These are phyloP conservation scores for Myochromella boudieri DNA, from an alignment of 768 basidiomycete species.

Conservation along the genomic window DNA sequence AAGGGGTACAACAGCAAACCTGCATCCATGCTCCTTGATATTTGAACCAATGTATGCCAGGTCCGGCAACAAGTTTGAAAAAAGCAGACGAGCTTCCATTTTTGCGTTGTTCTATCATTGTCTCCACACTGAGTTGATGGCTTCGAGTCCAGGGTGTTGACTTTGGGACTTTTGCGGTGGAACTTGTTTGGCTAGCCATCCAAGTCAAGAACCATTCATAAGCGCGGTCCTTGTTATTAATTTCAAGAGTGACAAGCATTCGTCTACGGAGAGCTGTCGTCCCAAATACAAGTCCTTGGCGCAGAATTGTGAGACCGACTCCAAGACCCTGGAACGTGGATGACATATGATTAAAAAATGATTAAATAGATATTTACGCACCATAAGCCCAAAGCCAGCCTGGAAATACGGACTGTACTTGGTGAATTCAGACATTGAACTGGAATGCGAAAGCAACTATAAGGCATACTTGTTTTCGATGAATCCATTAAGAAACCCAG, in stretches of 20 bases:
- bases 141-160: conserved; percentile 61
- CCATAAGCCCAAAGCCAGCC: conserved; percentile 98
- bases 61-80: conserved; percentile 95
- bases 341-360: neutral
- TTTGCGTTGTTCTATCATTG: conserved; percentile 81
- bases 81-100: conserved; percentile 89
- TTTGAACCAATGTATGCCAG: conserved; percentile 90
- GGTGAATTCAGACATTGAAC: no score
- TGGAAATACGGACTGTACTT: conserved; percentile 91
- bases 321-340: conserved; percentile 71
- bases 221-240: conserved; percentile 91
- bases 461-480: conserved; percentile 67
- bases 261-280: conserved; percentile 80
- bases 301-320: conserved; percentile 74
- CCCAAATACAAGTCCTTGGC: conserved; percentile 67
- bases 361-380: conserved; percentile 30
- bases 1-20: conserved; percentile 40
- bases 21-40: conserved; percentile 96
- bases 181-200: conserved; percentile 76
- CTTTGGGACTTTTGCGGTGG: conserved; percentile 23
- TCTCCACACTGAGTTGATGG: conserved; percentile 95
- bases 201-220: conserved; percentile 98
- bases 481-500: conserved; percentile 35
- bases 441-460: no score
- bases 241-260: conserved; percentile 92